Base-by-base conservation (phyloP, 2,329 filamentous ascomycete genomes). In the Nothophoma quercina region DNA sequence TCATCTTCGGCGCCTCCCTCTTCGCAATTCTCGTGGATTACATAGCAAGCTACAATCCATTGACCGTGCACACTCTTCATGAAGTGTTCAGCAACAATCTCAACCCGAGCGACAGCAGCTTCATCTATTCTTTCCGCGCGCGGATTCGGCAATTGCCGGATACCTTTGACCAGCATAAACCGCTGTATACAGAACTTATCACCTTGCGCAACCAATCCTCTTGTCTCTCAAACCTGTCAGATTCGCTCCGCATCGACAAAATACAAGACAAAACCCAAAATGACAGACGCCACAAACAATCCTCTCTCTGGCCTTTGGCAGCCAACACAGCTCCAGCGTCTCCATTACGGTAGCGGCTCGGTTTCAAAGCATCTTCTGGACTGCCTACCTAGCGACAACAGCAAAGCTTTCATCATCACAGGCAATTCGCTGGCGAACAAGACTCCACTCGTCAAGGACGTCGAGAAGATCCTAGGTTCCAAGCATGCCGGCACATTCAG, bases 331-430 rank as follows among this genome's bases (percentile, higher is more conserved):
- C 73, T 83, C 7, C 73, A 81, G 47, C 74, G 73, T 18, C 73
- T 84, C 5, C 77, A 78, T 68, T 84, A 84, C 56, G 81, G 81
- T 12, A 64, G 77, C 4, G 64, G 74, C 21, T 78, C 75, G 7
- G 81, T 84, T 3, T 52, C 74, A 49, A 75, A 77, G 8, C 73
- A 84, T 56, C 70, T 84, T 2, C 53, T 80, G 10, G 69, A 74
- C 16, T 75, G 72, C 42, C 75, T 84, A 0, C 80, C 76, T 0
- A 72, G 53, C 9, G 61, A 70, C 3, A 65, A 62, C 3, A 83
- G 81, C 43, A 83, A 83, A 70, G 83, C 82, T 1, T 85, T 84
- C 69, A 81, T 85, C 62, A 78, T 85, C 35, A 85, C 83, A 1
- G 81, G 82, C 19, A 74, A 69, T 33, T 84, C 82, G 0, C 75